Evolutionary conservation across 208 protist genomes (phyloP).

Genomic region (Trypanosoma lewisi): DNA sequence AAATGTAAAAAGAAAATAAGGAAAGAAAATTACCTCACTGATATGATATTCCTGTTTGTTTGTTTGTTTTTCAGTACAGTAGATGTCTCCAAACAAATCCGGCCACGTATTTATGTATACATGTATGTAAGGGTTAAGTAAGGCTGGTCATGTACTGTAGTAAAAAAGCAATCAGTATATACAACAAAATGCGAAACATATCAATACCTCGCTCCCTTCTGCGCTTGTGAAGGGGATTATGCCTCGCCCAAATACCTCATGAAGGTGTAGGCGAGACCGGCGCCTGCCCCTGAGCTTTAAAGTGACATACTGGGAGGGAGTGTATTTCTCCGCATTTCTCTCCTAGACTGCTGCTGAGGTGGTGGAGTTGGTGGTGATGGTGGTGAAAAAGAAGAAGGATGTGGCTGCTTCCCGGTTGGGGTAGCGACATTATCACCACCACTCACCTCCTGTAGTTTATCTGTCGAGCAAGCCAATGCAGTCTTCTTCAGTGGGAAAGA

Average conservation of each 20-base stretch:
- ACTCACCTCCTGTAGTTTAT: constrained; percentile 5
- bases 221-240: not conserved
- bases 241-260: not conserved
- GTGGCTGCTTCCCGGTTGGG: not conserved
- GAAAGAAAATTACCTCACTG: too few species aligned
- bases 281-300: not conserved
- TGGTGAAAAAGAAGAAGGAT: too few species aligned
- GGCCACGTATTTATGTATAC: too few species aligned
- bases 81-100: too few species aligned
- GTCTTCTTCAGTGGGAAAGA: not conserved
- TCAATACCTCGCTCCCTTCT: not conserved
- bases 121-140: too few species aligned
- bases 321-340: not conserved
- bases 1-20: not conserved
- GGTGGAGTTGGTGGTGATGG: too few species aligned
- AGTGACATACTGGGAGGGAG: not conserved
- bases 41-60: too few species aligned
- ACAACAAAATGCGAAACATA: not conserved
- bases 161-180: not conserved
- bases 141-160: too few species aligned
- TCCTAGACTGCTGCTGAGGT: not conserved
- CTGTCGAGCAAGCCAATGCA: not conserved
- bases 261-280: not conserved
- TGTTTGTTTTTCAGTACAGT: too few species aligned
- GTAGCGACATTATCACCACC: constrained; percentile 2